Evolutionary conservation across 768 basidiomycete genomes (phyloP).

Genomic region (Naganishia kalamii): DNA sequence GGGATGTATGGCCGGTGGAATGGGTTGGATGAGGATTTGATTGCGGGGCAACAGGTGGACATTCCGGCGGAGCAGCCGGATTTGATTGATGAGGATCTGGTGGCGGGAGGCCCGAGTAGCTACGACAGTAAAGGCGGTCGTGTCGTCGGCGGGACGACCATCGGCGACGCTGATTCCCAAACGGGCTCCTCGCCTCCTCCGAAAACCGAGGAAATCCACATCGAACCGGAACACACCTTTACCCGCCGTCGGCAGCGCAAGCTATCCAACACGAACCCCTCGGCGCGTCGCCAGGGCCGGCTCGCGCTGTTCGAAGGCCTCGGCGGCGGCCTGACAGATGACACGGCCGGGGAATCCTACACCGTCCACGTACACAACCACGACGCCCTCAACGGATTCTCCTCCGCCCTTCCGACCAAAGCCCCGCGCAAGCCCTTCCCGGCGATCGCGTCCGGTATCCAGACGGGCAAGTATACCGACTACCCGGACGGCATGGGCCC

Average conservation of each 20-base stretch:
- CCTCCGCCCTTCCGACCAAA: constrained; percentile 27
- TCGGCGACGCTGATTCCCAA: constrained; percentile 4
- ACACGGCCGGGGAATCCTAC: constrained; percentile 12
- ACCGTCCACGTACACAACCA: constrained; percentile 21
- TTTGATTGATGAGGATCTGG: constrained; percentile 1
- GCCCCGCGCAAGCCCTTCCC: constrained; percentile 32
- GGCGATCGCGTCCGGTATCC: constrained; percentile 3
- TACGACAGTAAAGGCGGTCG: constrained; percentile 7
- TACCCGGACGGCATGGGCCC: constrained; percentile 31
- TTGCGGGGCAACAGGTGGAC: background rate
- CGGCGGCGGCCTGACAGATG: constrained; percentile 47
- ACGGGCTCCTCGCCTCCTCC: background rate
- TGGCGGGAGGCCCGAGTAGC: constrained; percentile 4
- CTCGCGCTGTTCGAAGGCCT: constrained; percentile 78
- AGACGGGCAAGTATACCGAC: constrained; percentile 28
- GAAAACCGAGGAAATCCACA: background rate
- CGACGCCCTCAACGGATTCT: constrained; percentile 22
- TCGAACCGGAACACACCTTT: constrained; percentile 25
- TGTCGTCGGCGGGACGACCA: constrained; percentile 20
- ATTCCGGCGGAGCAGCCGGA: background rate
- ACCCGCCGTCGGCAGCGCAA: constrained; percentile 67
- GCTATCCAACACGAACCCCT: constrained; percentile 70
- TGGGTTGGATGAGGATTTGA: constrained; percentile 14
- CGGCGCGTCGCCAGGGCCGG: constrained; percentile 58
- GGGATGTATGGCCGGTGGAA: constrained; percentile 4